Evolutionary conservation across 2,329 filamentous ascomycete genomes (phyloP).

Genomic region (Ophiostoma angusticollis): DNA sequence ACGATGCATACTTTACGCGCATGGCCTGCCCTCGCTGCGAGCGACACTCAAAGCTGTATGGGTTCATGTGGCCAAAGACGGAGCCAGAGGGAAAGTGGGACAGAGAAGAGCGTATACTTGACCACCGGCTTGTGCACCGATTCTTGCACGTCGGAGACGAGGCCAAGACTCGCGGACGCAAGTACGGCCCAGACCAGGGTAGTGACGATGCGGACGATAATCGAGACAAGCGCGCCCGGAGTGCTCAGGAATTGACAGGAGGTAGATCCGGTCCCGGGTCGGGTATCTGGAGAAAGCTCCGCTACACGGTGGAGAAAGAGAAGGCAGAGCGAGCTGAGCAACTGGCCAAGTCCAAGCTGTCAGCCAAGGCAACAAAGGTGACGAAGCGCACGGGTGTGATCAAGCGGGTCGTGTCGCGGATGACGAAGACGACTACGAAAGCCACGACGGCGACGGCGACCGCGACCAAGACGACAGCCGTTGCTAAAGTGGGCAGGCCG

Average conservation of each 20-base stretch:
- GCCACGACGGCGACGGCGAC: not conserved
- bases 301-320: slow-evolving; percentile 9
- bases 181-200: not conserved
- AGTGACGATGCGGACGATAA: not conserved
- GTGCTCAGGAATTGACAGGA: not conserved
- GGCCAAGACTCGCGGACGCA: slow-evolving; percentile 34
- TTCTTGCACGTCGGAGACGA: slow-evolving; percentile 66
- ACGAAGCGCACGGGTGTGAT: not conserved
- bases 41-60: slow-evolving; percentile 89
- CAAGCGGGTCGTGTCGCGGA: slow-evolving; percentile 1
- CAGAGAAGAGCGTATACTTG: slow-evolving; percentile 57
- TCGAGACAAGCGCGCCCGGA: not conserved
- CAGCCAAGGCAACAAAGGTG: not conserved
- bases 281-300: slow-evolving; percentile 14
- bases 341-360: slow-evolving; percentile 2
- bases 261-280: slow-evolving; percentile 5
- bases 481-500: not conserved
- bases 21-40: slow-evolving; percentile 86
- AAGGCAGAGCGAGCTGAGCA: not conserved
- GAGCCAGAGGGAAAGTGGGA: slow-evolving; percentile 65
- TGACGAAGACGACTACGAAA: not conserved
- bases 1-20: slow-evolving; percentile 74
- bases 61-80: slow-evolving; percentile 92
- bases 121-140: slow-evolving; percentile 78
- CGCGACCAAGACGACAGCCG: not conserved